These are phyloP conservation scores for Letharia lupina DNA, from an alignment of 495 filamentous ascomycete species.

Conservation along the genomic window DNA sequence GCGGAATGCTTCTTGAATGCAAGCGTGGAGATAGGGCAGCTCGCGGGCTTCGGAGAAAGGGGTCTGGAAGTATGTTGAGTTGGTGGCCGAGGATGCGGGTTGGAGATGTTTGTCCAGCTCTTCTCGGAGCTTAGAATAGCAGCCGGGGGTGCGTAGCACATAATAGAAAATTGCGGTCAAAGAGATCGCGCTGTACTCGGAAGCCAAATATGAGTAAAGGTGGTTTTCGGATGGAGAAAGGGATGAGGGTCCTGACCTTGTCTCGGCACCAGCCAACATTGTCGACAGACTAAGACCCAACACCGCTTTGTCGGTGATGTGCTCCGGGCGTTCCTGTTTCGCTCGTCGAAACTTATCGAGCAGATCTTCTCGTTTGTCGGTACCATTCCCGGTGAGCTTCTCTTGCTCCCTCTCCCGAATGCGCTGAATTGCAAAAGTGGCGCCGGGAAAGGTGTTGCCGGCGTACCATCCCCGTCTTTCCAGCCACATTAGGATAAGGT, in stretches of 20 bases:
- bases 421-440: conserved; percentile 49
- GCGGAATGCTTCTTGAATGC: conserved; percentile 58
- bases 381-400: conserved; percentile 27
- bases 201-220: background rate
- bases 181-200: conserved; percentile 40
- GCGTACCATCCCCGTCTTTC: conserved; percentile 38
- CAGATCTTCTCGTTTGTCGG: conserved; percentile 33
- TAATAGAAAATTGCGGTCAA: conserved; percentile 57
- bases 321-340: conserved; percentile 43
- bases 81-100: conserved; percentile 16
- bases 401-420: conserved; percentile 41
- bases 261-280: conserved; percentile 56
- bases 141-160: conserved; percentile 43
- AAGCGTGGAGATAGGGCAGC: conserved; percentile 54
- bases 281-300: conserved; percentile 58
- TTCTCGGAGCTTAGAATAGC: background rate
- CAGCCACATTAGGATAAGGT: conserved; percentile 35
- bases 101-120: conserved; percentile 28
- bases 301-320: conserved; percentile 57
- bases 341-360: conserved; percentile 42
- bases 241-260: conserved; percentile 30
- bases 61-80: conserved; percentile 30
- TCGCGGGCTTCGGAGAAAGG: conserved; percentile 44
- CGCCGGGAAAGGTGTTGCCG: conserved; percentile 48
- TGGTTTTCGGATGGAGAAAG: background rate